phyloP scores from a whole-genome alignment of 2,329 filamentous ascomycete species.

The Diaporthe citriasiana region DNA sequence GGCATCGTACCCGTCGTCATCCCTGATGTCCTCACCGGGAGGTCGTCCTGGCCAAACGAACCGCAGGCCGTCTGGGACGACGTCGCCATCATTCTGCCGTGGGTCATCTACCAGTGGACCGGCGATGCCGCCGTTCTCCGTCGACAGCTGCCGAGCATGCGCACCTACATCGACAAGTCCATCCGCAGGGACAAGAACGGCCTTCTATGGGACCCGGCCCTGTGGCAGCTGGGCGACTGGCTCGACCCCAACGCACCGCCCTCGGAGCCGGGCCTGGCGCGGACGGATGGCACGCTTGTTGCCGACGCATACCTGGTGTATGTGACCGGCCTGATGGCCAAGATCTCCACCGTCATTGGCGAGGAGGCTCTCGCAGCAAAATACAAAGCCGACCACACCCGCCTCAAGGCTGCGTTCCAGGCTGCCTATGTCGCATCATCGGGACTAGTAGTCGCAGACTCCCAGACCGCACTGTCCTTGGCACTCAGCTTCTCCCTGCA shows the following conservation, averaged over 20 bases:
- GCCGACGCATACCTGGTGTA: constrained; percentile 56
- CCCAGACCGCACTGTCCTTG: constrained; percentile 49
- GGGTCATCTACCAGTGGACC: constrained; percentile 49
- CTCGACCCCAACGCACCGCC: constrained; percentile 57
- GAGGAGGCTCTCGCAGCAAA: constrained; percentile 42
- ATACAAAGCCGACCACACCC: constrained; percentile 45
- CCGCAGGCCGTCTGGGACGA: constrained; percentile 54
- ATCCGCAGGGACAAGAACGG: constrained; percentile 47
- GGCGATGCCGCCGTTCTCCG: constrained; percentile 50
- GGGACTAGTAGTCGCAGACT: constrained; percentile 45
- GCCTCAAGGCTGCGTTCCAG: constrained; percentile 47
- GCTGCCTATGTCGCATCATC: constrained; percentile 47
- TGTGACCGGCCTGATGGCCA: constrained; percentile 49
- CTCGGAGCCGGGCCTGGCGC: constrained; percentile 49
- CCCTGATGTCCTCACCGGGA: constrained; percentile 48
- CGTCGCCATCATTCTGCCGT: constrained; percentile 50
- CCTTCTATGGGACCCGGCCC: constrained; percentile 52
- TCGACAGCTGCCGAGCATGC: constrained; percentile 50
- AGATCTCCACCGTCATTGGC: constrained; percentile 47
- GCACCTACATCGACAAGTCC: constrained; percentile 48
- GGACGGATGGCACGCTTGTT: constrained; percentile 52
- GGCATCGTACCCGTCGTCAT: constrained; percentile 52
- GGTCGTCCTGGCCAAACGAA: constrained; percentile 33
- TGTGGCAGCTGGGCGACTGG: constrained; percentile 57
- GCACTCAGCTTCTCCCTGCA: constrained; percentile 48